These are phyloP conservation scores for Mayamaea pseudoterrestris DNA, from an alignment of 108 stramenopile species.

Conservation along the genomic window DNA sequence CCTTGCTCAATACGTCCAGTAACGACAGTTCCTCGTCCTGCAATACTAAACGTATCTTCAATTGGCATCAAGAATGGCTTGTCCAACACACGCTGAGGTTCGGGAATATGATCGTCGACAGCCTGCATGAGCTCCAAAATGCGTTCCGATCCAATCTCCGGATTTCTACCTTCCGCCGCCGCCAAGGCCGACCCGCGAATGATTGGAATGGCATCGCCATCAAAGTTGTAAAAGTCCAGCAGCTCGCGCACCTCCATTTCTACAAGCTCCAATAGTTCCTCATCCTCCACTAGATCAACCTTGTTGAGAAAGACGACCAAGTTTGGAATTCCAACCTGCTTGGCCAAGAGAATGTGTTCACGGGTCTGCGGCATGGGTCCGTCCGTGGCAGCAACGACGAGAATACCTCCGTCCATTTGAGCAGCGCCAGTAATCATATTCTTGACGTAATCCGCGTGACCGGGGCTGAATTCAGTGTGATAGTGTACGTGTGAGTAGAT, in stretches of 20 bases:
- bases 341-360: conserved; percentile 97
- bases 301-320: conserved; percentile 99
- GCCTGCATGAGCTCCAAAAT: conserved; percentile 93
- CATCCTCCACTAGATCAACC: conserved; percentile 95
- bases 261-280: conserved; percentile 97
- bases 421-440: conserved; percentile 99
- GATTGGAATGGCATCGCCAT: conserved; percentile 94
- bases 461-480: conserved; percentile 43
- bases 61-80: conserved; percentile 99
- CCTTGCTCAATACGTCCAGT: conserved; percentile 97
- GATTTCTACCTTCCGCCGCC: conserved; percentile 87
- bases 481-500: background rate
- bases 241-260: conserved; percentile 99
- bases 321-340: conserved; percentile 97
- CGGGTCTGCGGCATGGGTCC: conserved; percentile 99
- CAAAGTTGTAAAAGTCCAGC: conserved; percentile 92
- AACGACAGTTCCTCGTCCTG: conserved; percentile 98
- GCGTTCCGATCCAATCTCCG: conserved; percentile 67
- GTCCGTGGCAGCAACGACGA: conserved; percentile 98
- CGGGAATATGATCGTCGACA: conserved; percentile 89
- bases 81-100: conserved; percentile 87
- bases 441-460: conserved; percentile 99
- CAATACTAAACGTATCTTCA: conserved; percentile 98
- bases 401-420: conserved; percentile 98
- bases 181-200: conserved; percentile 95